phyloP scores from a whole-genome alignment of 805 yeast genomes.

The Metschnikowia picachoensis region DNA sequence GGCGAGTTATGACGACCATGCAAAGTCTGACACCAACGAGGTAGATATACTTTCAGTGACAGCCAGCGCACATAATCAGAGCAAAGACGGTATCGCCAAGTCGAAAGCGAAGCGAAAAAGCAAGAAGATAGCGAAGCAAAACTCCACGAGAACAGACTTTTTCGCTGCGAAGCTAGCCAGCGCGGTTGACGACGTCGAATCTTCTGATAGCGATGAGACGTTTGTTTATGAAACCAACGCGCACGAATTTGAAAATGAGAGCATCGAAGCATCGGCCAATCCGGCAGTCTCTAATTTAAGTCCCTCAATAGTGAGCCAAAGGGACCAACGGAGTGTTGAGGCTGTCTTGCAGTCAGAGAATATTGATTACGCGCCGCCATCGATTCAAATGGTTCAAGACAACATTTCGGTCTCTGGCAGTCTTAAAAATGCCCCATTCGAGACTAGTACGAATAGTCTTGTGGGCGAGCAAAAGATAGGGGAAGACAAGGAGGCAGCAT shows the following conservation, averaged over 20 bases:
- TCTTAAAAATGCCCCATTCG: constrained; percentile 8
- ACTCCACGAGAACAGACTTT: constrained; percentile 79
- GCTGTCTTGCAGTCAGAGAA: constrained; percentile 3
- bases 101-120: constrained; percentile 18
- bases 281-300: neutral
- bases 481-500: constrained; percentile 7
- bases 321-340: constrained; percentile 4
- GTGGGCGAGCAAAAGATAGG: constrained; percentile 6
- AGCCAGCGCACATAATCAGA: constrained; percentile 3
- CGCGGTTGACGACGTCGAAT: constrained; percentile 86
- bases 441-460: constrained; percentile 10
- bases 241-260: constrained; percentile 21
- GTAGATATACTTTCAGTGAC: constrained; percentile 2
- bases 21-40: constrained; percentile 3
- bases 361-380: constrained; percentile 13
- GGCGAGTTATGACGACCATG: neutral
- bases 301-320: neutral
- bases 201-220: constrained; percentile 88
- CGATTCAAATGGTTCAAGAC: constrained; percentile 13
- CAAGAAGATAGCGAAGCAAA: constrained; percentile 40
- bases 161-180: constrained; percentile 94
- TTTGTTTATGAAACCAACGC: constrained; percentile 78
- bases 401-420: constrained; percentile 16
- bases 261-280: constrained; percentile 2
- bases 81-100: constrained; percentile 8